Base-by-base conservation (phyloP, 2,329 filamentous ascomycete species). In the Colletotrichum falcatum region DNA sequence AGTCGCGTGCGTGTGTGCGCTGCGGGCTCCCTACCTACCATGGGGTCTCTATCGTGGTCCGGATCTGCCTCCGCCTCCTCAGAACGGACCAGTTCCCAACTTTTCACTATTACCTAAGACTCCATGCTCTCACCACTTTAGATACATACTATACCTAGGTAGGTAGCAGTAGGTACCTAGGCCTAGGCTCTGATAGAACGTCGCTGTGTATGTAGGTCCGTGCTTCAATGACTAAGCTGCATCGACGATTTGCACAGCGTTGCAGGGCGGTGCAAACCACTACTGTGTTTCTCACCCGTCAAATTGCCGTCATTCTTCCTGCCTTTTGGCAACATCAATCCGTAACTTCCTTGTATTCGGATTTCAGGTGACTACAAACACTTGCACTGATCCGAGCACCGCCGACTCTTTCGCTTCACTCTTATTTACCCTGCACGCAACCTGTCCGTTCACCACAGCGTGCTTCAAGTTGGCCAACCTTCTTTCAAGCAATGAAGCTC, bases 401-500 rank as follows among this genome's bases (percentile, higher is more conserved):
- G 20, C 28, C 39, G 23, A 55, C 60, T 44, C 18, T 20, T 30
- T 56, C n/a, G 30, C 44, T n/a, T 46, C 20, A 2, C 23, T 63
- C 30, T 35, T 37, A n/a, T 23, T 35, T 37, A n/a, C 20, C 11
- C 37, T 65, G 51, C 54, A 42, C 18, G n/a, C 14, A 26, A 42
- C 30, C 28, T 46, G 28, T 23, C 35, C 2, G 8, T 61, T 28
- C 30, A 46, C 61, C 61, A 51, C 51, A 58, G 56, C 49, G 35
- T 12, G n/a, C 42, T 49, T 16, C 49, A 44, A 35, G 30, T 39
- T 55, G 26, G 18, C 56, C 48, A 56, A 42, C 16, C 46, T 61
- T 62, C 64, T 46, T 58, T 49, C 53, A 68, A 68, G 64, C 65
- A 33, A 71, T 71, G 68, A 71, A 23, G 68, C 51, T 35, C 59